Base-by-base conservation (phyloP, 1,139 yeast species). In the Scheffersomyces parashehatae region DNA sequence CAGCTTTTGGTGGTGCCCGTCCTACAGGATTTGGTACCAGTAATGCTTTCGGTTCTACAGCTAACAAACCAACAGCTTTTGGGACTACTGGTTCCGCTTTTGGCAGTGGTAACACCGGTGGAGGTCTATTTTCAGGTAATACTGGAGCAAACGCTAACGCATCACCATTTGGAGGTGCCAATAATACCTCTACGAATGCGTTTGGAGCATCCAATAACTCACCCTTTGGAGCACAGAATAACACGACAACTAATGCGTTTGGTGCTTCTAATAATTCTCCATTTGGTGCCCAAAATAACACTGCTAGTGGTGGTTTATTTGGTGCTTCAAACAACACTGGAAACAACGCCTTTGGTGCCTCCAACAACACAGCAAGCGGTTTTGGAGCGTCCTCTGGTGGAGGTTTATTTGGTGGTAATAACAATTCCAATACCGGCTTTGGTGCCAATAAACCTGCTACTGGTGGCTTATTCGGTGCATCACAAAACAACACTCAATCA, bases 51-150 rank as follows among this genome's bases (percentile, higher is more conserved):
- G 60, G 61, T 5, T 39, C 43, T 14, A 37, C 51, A 36, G 37
- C 47, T 9, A 49, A 49, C 58, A 5, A 31, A 8, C 35, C 35
- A 7, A 11, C 35, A 13, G 20, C 24, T 7, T 31, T 31, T 31
- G 35, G 35, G n/a, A 36, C 45, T 12, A 43, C 49, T 36, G 26
- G 39, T 15, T 45, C 54, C 20, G 58, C 62, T 2, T 51, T 58
- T 35, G 66, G 65, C 35, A 59, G 57, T 39, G 53, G 55, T 36
- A 59, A 59, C 42, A 46, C 41, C 15, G 24, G 49, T 32, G 60
- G 71, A n/a, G 67, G 77, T 3, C 54, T 73, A 6, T 77, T 77
- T 60, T 20, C 26, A 6, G 80, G 79, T 13, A 54, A 56, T 34
- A 66, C 64, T 44, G 64, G 65, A 9, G 49, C 66, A 58, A 59